Conservation (phyloP, 371 early-diverging fungal genomes). For the Dipsacomyces acuminosporus region DNA sequence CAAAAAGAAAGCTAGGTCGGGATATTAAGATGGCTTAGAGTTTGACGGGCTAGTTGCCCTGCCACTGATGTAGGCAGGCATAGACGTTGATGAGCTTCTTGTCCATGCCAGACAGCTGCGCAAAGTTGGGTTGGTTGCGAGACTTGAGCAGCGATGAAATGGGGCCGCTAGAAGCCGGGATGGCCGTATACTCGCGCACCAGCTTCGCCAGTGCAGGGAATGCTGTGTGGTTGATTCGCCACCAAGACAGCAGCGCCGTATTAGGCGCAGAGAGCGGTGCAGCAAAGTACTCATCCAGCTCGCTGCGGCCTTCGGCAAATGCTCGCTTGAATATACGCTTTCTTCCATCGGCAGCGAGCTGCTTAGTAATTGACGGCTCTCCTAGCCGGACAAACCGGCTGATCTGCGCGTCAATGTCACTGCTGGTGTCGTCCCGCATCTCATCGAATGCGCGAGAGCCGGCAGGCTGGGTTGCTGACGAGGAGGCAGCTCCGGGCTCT, state of each 20-base stretch:
- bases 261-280: conserved; percentile 32
- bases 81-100: conserved; percentile 22
- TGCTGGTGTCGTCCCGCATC: neutral
- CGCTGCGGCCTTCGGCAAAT: conserved; percentile 20
- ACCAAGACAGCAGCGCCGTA: conserved; percentile 24
- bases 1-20: neutral
- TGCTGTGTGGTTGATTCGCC: conserved; percentile 26
- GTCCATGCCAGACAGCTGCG: conserved; percentile 30
- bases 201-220: conserved; percentile 27
- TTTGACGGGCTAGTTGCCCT: conserved; percentile 1
- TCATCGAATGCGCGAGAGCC: conserved; percentile 6
- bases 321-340: conserved; percentile 35
- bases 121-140: conserved; percentile 14
- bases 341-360: conserved; percentile 24
- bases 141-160: conserved; percentile 8
- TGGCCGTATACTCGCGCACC: conserved; percentile 36
- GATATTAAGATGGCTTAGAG: neutral
- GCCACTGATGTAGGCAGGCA: conserved; percentile 39
- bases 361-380: conserved; percentile 12
- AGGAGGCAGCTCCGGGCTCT: neutral
- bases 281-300: conserved; percentile 32
- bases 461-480: neutral
- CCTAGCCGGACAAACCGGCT: conserved; percentile 25
- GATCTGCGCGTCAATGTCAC: conserved; percentile 19
- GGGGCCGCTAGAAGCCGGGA: conserved; percentile 23